Evolutionary conservation across 208 protist species (phyloP), one percentile per base, ranked within the genome.

Genomic region (Trypanosoma mega): DNA sequence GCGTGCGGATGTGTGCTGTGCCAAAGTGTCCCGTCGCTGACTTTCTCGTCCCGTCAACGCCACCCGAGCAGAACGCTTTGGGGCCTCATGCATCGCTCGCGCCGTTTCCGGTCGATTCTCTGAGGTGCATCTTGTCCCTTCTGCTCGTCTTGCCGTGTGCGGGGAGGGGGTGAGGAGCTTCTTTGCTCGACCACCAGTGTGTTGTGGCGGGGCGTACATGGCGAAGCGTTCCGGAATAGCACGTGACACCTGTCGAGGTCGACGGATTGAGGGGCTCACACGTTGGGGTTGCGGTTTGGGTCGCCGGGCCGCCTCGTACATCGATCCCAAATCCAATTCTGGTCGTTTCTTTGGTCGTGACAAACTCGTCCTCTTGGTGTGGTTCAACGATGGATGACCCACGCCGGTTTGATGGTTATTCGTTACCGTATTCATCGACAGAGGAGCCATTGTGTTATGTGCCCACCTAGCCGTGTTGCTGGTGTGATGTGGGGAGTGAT

Each of bases 151-250:
- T 12, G 34, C 8, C 34, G 34, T 12, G 8, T 16, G 12, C 34
- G 34, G 12, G 34, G 34, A 39, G 34, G 6, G 8, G 8, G 8
- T 16, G 6, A 12, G 34, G 34, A 12, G 34, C 6, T 16, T 12
- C 12, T 6, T 39, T 6, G 8, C 34, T 39, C 34, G 6, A 16
- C 21, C 50, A 3, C 34, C 24, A 16, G 44, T 9, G 41, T 29
- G 33, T 36, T 31, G 21, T 14, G 31, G 43, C 33, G 27, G 3
- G 36, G 9, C 62, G 51, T 78, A 78, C 72, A 78, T 78, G 51
- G 60, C 45, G 44, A 74, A 74, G 30, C 62, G 52, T n/a, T 45
- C 43, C 8, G 72, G 72, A 30, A 74, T 39, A 2, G 20, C 2
- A n/a, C 36, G 23, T 18, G 41, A n/a, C n/a, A n/a, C n/a, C n/a